Evolutionary conservation across 2,329 filamentous ascomycete species (phyloP), one percentile per base, ranked within the genome.

Genomic region (Fusarium praegraminearum): DNA sequence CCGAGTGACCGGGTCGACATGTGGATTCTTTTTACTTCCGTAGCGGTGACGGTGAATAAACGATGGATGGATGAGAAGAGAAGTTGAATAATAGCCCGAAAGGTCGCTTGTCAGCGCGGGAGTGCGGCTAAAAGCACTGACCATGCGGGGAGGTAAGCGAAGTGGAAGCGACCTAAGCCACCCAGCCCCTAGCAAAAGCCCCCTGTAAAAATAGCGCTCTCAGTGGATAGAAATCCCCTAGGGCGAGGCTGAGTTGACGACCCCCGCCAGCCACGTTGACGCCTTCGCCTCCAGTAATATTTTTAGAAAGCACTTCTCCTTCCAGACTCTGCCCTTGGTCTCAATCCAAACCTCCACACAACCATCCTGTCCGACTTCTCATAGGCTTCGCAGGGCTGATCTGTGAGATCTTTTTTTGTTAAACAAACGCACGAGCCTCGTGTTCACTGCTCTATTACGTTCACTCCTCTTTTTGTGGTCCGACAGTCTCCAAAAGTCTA

Each of bases 271-370:
- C 69, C 68, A 71, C 69, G 52, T 57, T 44, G 33, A 65, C 66
- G 52, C 43, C 67, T 66, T 69, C 43, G 53, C 57, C 55, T 66
- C 69, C 68, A 71, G 62, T 71, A 69, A 71, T 71, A 66, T 66
- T 66, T 66, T 66, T 66, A 71, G 68, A 69, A 65, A 49, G 41
- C 68, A 57, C 65, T 41, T 43, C 67, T 51, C 47, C 50, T 55
- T 47, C 32, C 36, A 65, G 61, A 71, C 54, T 51, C 68, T 65
- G 63, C 56, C 66, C 40, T 60, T 50, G 54, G 51, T 51, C 46
- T 57, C 58, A 51, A 57, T 57, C 60, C 54, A 43, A 68, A 68
- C 64, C 46, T 68, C 54, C 64, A 60, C 58, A 68, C 63, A 64
- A 63, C 63, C 62, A 60, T 59, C 67, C 22, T 35, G 22, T 45